These are phyloP conservation scores for Diplodia seriata DNA, from an alignment of 2,329 filamentous ascomycete species.

Conservation along the genomic window DNA sequence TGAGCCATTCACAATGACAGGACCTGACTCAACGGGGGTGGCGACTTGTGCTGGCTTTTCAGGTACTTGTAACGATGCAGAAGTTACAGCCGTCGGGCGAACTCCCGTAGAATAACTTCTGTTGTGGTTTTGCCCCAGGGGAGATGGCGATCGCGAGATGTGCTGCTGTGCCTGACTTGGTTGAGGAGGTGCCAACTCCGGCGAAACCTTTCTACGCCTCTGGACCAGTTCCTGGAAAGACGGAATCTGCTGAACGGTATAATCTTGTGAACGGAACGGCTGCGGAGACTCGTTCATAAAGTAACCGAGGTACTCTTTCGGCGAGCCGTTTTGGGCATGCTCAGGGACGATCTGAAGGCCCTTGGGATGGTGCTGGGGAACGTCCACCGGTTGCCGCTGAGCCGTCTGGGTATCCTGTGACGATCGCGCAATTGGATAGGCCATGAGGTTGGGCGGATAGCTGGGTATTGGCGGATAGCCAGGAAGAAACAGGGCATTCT, in stretches of 20 bases:
- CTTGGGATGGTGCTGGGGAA: constrained; percentile 13
- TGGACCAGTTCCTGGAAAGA: constrained; percentile 51
- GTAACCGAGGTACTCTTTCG: constrained; percentile 60
- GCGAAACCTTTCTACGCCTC: constrained; percentile 51
- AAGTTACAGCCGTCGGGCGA: constrained; percentile 20
- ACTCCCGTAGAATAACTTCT: constrained; percentile 49
- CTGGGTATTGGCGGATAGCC: constrained; percentile 50
- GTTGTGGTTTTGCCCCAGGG: constrained; percentile 49
- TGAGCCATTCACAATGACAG: constrained; percentile 51
- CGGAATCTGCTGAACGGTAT: constrained; percentile 46
- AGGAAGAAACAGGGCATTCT: constrained; percentile 49
- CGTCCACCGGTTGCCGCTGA: constrained; percentile 31
- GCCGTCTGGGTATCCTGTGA: constrained; percentile 39
- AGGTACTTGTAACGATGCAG: constrained; percentile 35
- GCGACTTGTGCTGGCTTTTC: constrained; percentile 36
- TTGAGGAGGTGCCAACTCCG: constrained; percentile 41
- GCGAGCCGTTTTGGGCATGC: constrained; percentile 44
- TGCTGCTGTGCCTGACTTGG: constrained; percentile 14
- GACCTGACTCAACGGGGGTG: constrained; percentile 43
- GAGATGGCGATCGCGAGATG: constrained; percentile 56
- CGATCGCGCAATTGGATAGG: constrained; percentile 46
- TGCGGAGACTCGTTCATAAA: constrained; percentile 55
- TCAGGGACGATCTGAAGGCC: constrained; percentile 36
- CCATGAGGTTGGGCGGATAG: constrained; percentile 42
- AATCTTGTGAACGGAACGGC: constrained; percentile 40